These are phyloP conservation scores for Ustilago lituana DNA, from an alignment of 1,284 basidiomycete species.

Conservation along the genomic window DNA sequence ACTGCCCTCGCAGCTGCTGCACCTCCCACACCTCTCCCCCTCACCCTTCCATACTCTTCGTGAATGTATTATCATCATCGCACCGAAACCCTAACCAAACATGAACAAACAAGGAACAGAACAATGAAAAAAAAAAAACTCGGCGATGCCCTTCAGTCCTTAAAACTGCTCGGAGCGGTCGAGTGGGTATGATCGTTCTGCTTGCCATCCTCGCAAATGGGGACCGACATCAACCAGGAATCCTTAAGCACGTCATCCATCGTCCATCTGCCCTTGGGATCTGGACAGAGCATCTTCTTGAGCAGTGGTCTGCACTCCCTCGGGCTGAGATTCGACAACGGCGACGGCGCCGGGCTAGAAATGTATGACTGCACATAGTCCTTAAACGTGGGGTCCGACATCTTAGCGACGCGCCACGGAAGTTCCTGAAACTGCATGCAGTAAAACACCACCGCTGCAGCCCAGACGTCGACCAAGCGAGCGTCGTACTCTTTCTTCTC, in stretches of 20 bases:
- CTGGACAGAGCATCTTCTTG: conserved; percentile 94
- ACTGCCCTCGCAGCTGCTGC: too few relatives aligned
- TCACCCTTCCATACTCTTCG: too few relatives aligned
- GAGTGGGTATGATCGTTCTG: conserved; percentile 50
- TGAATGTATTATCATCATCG: too few relatives aligned
- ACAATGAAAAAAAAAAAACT: too few relatives aligned
- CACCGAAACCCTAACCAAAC: too few relatives aligned
- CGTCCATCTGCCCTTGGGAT: conserved; percentile 80
- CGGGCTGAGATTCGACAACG: conserved; percentile 84
- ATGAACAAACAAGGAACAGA: too few relatives aligned
- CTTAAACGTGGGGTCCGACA: conserved; percentile 82
- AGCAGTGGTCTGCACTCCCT: conserved; percentile 84
- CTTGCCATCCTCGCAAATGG: conserved; percentile 35
- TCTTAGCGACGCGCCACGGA: conserved; percentile 92
- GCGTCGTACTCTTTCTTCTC: conserved; percentile 97
- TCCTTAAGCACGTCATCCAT: conserved; percentile 88
- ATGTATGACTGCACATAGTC: conserved; percentile 79
- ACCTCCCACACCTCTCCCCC: too few relatives aligned
- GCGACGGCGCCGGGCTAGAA: conserved; percentile 68
- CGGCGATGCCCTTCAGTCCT: too few relatives aligned
- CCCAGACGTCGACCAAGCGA: conserved; percentile 96
- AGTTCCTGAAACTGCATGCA: conserved; percentile 74
- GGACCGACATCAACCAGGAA: conserved; percentile 74
- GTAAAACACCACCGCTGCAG: conserved; percentile 95
- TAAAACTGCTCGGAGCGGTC: conserved; percentile 10